Conservation (phyloP, 495 filamentous ascomycete genomes). For the Penicillium antarcticum region DNA sequence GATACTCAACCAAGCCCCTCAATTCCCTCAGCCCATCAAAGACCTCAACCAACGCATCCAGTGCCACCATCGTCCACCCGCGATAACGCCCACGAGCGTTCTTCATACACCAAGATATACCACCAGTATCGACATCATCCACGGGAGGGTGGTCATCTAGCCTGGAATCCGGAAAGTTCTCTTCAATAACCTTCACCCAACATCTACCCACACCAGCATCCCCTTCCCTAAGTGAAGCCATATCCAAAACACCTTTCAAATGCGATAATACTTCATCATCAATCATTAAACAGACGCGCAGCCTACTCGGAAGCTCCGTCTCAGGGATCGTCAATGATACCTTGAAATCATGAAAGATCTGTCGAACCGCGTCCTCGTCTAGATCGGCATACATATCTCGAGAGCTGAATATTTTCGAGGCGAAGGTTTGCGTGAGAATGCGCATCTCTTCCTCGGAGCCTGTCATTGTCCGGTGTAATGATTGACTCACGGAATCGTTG, state of each 20-base stretch:
- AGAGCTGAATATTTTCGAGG: slow-evolving; percentile 24
- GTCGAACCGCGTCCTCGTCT: slow-evolving; percentile 15
- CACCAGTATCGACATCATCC: not conserved
- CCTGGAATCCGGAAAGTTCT: slow-evolving; percentile 29
- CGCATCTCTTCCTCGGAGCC: slow-evolving; percentile 19
- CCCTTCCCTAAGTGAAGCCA: slow-evolving; percentile 1
- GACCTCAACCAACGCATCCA: slow-evolving; percentile 28
- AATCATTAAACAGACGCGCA: slow-evolving; percentile 27
- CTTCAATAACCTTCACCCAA: slow-evolving; percentile 31
- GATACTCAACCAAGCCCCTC: slow-evolving; percentile 22
- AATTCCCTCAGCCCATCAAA: slow-evolving; percentile 27
- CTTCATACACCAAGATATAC: not conserved
- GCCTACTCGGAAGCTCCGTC: slow-evolving; percentile 25
- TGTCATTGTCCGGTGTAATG: slow-evolving; percentile 15
- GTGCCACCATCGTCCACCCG: slow-evolving; percentile 27
- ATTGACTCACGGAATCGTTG: slow-evolving; percentile 19
- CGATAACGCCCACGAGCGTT: slow-evolving; percentile 15
- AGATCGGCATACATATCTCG: slow-evolving; percentile 9
- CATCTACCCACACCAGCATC: slow-evolving; percentile 10
- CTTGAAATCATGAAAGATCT: slow-evolving; percentile 28
- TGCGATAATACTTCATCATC: slow-evolving; percentile 19
- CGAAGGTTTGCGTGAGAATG: slow-evolving; percentile 17
- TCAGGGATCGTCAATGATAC: slow-evolving; percentile 21
- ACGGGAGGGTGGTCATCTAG: slow-evolving; percentile 12
- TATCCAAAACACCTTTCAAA: slow-evolving; percentile 7